Evolutionary conservation across 108 stramenopile species (phyloP).

Genomic region (Pseudonitzschia multistriata): DNA sequence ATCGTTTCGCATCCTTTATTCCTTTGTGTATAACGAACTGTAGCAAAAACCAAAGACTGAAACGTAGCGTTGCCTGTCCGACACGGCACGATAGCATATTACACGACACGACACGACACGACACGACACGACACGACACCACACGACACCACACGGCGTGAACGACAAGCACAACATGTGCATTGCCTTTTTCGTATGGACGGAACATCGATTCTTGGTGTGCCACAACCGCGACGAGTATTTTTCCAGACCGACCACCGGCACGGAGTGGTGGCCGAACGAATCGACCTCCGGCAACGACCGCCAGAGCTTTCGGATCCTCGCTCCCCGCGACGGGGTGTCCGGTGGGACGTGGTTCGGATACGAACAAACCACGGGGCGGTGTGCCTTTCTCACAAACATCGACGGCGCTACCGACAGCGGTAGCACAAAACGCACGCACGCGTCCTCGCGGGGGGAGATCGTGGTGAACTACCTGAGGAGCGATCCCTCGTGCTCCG

Average conservation of each 20-base stretch:
- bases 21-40: too few relatives aligned
- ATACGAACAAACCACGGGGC: constrained; percentile 6
- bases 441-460: neutral
- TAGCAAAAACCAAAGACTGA: too few relatives aligned
- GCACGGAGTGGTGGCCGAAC: constrained; percentile 6
- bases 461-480: neutral
- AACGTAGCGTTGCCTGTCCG: too few relatives aligned
- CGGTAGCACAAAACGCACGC: neutral
- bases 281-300: neutral
- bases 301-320: neutral
- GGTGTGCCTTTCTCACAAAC: constrained; percentile 9
- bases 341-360: constrained; percentile 15
- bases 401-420: neutral
- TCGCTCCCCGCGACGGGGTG: neutral
- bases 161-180: constrained; percentile 1
- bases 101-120: too few relatives aligned
- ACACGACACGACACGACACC: neutral
- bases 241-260: neutral
- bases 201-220: neutral
- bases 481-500: neutral
- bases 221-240: constrained; percentile 12
- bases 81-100: too few relatives aligned
- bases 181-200: constrained; percentile 12
- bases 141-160: neutral
- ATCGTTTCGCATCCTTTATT: too few relatives aligned